phyloP scores from a whole-genome alignment of 441 rosid genomes.

The Jatropha podagrica region DNA sequence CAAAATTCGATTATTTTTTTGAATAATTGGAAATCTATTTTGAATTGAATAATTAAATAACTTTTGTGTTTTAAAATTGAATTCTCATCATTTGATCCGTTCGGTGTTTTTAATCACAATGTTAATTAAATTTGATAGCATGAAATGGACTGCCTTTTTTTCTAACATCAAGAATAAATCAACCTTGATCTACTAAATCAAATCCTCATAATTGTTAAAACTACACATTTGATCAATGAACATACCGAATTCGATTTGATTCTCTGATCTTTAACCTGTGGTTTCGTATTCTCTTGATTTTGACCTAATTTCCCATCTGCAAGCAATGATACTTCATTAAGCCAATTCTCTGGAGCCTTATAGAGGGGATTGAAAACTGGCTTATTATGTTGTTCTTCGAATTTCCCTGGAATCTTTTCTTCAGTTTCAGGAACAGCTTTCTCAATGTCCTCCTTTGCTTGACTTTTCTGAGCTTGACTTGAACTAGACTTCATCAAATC shows the following conservation, averaged over 20 bases:
- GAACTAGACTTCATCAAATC: slow-evolving; percentile 47
- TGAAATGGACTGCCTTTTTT: no score
- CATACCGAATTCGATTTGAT: slow-evolving; percentile 14
- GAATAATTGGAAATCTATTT: no score
- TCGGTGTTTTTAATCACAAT: no score
- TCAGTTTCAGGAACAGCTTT: not conserved
- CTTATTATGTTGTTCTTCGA: not conserved
- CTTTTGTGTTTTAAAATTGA: no score
- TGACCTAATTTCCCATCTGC: not conserved
- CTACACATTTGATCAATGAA: not conserved
- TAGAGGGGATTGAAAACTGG: slow-evolving; percentile 19
- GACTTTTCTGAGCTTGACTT: not conserved
- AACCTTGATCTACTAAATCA: no score
- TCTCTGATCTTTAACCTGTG: not conserved
- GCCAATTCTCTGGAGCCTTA: slow-evolving; percentile 10
- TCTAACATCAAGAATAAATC: no score
- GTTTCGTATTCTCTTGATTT: not conserved
- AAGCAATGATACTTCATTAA: slow-evolving; percentile 1
- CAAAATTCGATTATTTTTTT: not conserved
- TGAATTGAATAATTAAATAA: no score
- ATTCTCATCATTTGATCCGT: no score
- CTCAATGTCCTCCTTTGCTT: not conserved
- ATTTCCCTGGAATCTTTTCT: not conserved
- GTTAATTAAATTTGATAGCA: no score
- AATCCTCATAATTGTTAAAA: no score